Percentiles rank a stretch among this genome's conserved stretches.
These are phyloP conservation scores for Alternaria viburni DNA, from an alignment of 2,329 filamentous ascomycete genomes.

Conservation along the genomic window DNA sequence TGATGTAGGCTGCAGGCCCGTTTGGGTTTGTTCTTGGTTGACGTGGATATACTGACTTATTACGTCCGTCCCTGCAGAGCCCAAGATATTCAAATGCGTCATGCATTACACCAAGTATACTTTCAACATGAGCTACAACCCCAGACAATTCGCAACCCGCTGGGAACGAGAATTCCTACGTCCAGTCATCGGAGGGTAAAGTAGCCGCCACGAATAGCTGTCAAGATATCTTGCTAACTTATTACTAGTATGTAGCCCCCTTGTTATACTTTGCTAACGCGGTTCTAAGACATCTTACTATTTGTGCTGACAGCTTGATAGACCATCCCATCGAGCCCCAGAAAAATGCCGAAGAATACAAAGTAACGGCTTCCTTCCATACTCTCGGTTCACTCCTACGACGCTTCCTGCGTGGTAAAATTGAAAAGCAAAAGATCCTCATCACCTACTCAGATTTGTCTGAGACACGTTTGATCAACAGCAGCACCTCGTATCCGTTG, in stretches of 20 bases:
- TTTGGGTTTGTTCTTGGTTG: too few species aligned
- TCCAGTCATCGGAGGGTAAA: conserved; percentile 31
- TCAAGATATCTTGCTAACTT: too few species aligned
- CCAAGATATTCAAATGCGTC: conserved; percentile 46
- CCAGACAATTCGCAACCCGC: conserved; percentile 30
- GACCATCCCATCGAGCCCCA: conserved; percentile 33
- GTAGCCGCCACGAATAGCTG: too few species aligned
- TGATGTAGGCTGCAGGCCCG: too few species aligned
- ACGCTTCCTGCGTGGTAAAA: conserved; percentile 43
- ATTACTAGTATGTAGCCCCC: too few species aligned
- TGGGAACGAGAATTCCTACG: conserved; percentile 36
- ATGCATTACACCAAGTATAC: conserved; percentile 47
- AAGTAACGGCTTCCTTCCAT: conserved; percentile 42
- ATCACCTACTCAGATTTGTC: conserved; percentile 45
- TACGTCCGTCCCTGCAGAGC: conserved; percentile 5
- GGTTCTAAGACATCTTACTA: too few species aligned
- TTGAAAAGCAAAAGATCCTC: conserved; percentile 29
- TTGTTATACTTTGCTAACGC: too few species aligned
- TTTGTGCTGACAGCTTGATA: too few species aligned
- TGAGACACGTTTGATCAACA: conserved; percentile 42
- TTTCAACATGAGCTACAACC: conserved; percentile 38
- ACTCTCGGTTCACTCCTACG: conserved; percentile 42
- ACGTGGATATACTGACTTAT: not conserved
- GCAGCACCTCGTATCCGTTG: conserved; percentile 36
- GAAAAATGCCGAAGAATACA: conserved; percentile 34